phyloP scores from a whole-genome alignment of 805 yeast genomes.

The Huiozyma sinensis region DNA sequence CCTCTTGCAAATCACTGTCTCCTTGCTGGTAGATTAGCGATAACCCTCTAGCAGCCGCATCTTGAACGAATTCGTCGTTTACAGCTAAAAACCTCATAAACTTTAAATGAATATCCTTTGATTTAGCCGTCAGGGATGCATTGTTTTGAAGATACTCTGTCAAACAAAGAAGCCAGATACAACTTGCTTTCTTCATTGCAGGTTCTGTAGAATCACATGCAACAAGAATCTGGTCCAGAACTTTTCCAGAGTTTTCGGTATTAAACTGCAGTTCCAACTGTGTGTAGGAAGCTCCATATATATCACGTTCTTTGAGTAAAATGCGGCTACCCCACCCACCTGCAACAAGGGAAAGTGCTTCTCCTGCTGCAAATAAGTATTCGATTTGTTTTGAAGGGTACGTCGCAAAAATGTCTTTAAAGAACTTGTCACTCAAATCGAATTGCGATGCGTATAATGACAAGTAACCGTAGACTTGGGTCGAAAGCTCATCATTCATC shows the following conservation, averaged over 20 bases:
- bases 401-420: constrained; percentile 42
- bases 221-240: constrained; percentile 41
- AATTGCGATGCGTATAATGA: constrained; percentile 32
- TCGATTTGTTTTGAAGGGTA: constrained; percentile 67
- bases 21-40: constrained; percentile 75
- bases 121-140: constrained; percentile 29
- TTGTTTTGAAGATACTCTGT: constrained; percentile 60
- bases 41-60: constrained; percentile 82
- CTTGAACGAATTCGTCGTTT: constrained; percentile 81
- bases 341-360: constrained; percentile 61
- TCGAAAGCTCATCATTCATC: constrained; percentile 49
- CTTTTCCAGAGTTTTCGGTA: constrained; percentile 13
- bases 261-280: constrained; percentile 4
- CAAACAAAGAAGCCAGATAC: constrained; percentile 77
- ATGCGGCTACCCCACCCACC: constrained; percentile 66
- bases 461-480: constrained; percentile 45
- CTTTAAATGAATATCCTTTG: constrained; percentile 56
- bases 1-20: constrained; percentile 52
- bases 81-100: constrained; percentile 75
- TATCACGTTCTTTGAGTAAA: constrained; percentile 43
- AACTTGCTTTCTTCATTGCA: constrained; percentile 57
- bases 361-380: constrained; percentile 68
- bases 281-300: constrained; percentile 29
- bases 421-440: constrained; percentile 27
- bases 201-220: constrained; percentile 63